Evolutionary conservation across 106 monocot species (phyloP).

Genomic region (Allium sativum): DNA sequence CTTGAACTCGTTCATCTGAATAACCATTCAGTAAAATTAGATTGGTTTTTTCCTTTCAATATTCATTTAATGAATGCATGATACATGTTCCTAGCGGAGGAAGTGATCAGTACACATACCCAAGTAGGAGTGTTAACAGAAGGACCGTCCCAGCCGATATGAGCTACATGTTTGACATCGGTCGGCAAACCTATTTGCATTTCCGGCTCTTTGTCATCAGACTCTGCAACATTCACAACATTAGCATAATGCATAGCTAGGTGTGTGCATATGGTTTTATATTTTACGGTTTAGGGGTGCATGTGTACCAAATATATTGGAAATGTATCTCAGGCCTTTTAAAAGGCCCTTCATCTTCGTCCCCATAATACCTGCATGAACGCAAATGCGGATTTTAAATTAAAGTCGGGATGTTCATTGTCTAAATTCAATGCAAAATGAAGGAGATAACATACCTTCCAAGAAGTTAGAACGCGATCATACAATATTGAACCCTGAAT

Average conservation of each 20-base stretch:
- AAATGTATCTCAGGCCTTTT: conserved; percentile 12
- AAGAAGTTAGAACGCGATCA: no score
- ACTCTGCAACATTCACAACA: background rate
- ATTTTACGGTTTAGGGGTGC: background rate
- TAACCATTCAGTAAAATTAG: background rate
- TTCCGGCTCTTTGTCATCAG: conserved; percentile 27
- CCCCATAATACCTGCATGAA: background rate
- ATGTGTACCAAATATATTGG: conserved; percentile 16
- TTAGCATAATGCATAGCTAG: background rate
- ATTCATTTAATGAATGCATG: background rate
- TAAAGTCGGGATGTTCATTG: no score
- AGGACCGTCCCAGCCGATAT: conserved; percentile 42
- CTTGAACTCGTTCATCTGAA: conserved; percentile 16
- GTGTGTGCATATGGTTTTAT: background rate
- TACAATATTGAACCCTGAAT: background rate
- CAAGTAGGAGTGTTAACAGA: conserved; percentile 24
- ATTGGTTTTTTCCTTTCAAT: background rate
- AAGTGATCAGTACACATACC: conserved; percentile 14
- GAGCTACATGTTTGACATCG: conserved; percentile 48
- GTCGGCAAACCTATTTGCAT: conserved; percentile 48
- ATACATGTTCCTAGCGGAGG: background rate
- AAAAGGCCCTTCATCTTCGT: conserved; percentile 12
- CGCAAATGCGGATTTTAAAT: no score
- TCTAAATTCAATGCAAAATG: no score
- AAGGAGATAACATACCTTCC: background rate